Evolutionary conservation across 1,284 basidiomycete species (phyloP).

Genomic region (Ustilago nuda): DNA sequence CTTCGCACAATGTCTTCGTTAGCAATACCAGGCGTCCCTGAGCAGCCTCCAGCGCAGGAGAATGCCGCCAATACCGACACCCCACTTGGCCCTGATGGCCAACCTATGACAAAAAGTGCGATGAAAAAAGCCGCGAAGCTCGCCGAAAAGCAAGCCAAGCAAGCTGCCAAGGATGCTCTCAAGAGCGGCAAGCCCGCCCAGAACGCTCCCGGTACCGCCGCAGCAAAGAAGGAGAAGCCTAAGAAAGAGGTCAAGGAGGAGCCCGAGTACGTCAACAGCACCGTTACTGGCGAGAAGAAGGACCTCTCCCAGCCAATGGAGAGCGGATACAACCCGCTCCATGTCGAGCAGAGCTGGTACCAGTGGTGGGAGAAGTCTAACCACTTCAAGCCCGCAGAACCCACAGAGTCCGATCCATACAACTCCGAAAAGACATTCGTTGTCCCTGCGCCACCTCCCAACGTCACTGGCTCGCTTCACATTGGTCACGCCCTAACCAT

Average conservation of each 20-base stretch:
- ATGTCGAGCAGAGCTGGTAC: conserved; percentile 96
- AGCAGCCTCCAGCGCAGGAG: conserved; percentile 22
- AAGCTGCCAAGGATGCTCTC: conserved; percentile 62
- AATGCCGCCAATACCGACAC: conserved; percentile 26
- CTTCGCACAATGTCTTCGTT: conserved; percentile 39
- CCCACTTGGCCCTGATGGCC: conserved; percentile 52
- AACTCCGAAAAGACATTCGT: conserved; percentile 76
- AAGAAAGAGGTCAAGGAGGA: conserved; percentile 67
- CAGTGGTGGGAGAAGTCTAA: conserved; percentile 95
- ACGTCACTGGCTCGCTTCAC: conserved; percentile 95
- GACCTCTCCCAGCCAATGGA: conserved; percentile 88
- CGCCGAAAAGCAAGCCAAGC: conserved; percentile 64
- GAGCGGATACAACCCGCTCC: conserved; percentile 90
- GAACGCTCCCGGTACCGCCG: conserved; percentile 36
- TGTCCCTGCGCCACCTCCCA: conserved; percentile 94
- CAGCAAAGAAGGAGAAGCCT: conserved; percentile 65
- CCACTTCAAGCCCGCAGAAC: conserved; percentile 81
- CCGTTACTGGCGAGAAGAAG: conserved; percentile 65
- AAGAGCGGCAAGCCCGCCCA: conserved; percentile 57
- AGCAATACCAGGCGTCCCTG: conserved; percentile 23
- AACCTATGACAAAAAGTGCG: conserved; percentile 59
- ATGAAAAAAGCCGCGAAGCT: conserved; percentile 64
- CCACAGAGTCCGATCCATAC: conserved; percentile 63
- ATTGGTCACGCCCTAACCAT: conserved; percentile 96
- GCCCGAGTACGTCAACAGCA: conserved; percentile 65